These are phyloP conservation scores for Saitozyma podzolica DNA, from an alignment of 768 basidiomycete genomes.

Conservation along the genomic window DNA sequence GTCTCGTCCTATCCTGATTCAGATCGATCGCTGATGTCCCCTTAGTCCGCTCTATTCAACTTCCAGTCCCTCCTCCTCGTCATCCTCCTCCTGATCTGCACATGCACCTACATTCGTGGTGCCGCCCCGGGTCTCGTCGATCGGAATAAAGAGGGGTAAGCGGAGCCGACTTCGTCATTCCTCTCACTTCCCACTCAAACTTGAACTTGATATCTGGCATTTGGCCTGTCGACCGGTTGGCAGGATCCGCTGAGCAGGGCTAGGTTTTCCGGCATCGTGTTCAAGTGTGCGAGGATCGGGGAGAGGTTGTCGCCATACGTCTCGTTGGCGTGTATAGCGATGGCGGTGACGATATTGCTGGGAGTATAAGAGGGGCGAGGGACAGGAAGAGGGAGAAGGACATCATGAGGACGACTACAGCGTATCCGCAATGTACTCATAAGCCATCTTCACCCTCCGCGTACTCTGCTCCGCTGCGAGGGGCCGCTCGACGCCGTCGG, in stretches of 20 bases:
- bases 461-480: no score
- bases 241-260: no score
- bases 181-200: slow-evolving; percentile 1
- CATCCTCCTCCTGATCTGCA: slow-evolving; percentile 90
- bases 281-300: slow-evolving; percentile 94
- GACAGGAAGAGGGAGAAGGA: no score
- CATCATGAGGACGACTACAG: no score
- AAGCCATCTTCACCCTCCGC: no score
- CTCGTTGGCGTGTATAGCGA: slow-evolving; percentile 82
- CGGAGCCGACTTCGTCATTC: background rate
- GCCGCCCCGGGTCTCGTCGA: slow-evolving; percentile 88
- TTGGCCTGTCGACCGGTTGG: no score
- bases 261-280: slow-evolving; percentile 88
- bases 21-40: background rate
- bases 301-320: slow-evolving; percentile 97
- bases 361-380: slow-evolving; percentile 6
- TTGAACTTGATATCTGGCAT: background rate
- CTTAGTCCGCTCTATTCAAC: slow-evolving; percentile 91
- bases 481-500: no score
- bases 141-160: slow-evolving; percentile 89
- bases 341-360: slow-evolving; percentile 71
- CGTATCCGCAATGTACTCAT: no score
- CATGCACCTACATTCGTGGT: slow-evolving; percentile 90
- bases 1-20: no score
- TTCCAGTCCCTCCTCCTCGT: slow-evolving; percentile 94